phyloP scores from a whole-genome alignment of 129 eudicot genomes.

The Glebionis coronaria region DNA sequence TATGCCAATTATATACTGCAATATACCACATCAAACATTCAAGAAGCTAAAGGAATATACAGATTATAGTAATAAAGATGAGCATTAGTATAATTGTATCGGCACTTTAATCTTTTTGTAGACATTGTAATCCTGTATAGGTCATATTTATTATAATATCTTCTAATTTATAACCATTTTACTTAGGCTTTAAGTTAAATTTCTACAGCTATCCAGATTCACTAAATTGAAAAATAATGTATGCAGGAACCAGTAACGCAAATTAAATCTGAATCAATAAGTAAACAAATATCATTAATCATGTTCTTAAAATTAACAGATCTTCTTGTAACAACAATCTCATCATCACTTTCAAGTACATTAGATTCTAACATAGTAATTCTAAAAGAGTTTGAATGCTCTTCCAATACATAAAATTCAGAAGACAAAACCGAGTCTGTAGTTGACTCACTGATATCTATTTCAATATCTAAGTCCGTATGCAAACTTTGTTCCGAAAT shows the following conservation, averaged over 20 bases:
- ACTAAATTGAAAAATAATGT: background rate
- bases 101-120: background rate
- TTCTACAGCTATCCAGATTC: background rate
- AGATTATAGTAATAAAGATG: background rate
- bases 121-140: background rate
- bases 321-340: constrained; percentile 19
- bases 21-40: background rate
- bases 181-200: background rate
- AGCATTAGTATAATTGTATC: background rate
- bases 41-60: background rate
- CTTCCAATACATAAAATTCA: constrained; percentile 17
- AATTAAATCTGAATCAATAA: constrained; percentile 9
- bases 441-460: constrained; percentile 23
- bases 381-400: constrained; percentile 14
- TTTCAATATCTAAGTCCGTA: constrained; percentile 20
- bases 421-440: background rate
- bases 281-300: constrained; percentile 13
- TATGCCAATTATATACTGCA: background rate
- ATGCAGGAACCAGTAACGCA: background rate
- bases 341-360: constrained; percentile 21
- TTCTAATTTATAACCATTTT: background rate
- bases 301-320: constrained; percentile 18
- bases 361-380: background rate
- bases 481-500: background rate
- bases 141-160: no score